These are phyloP conservation scores for Alternaria viburni DNA, from an alignment of 2,329 filamentous ascomycete species.

Conservation along the genomic window DNA sequence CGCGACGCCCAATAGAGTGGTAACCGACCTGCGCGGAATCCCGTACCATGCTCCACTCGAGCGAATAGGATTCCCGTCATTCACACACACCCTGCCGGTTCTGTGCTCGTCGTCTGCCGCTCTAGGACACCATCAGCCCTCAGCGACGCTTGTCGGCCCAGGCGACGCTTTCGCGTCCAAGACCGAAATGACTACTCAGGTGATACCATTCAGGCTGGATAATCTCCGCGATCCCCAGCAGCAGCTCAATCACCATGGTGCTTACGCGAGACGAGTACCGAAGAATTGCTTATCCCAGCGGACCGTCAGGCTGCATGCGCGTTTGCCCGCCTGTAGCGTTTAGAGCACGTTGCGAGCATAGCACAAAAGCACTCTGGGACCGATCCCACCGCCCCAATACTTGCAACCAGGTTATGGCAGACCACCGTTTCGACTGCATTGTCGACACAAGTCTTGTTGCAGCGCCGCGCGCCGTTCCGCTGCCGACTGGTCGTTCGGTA, in stretches of 20 bases:
- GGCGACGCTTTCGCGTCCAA: constrained; percentile 18
- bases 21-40: constrained; percentile 9
- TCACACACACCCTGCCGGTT: constrained; percentile 6
- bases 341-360: constrained; percentile 6
- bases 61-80: constrained; percentile 11
- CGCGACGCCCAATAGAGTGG: constrained; percentile 12
- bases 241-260: constrained; percentile 17
- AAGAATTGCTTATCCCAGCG: constrained; percentile 16
- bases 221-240: constrained; percentile 24
- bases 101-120: constrained; percentile 14
- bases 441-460: constrained; percentile 18
- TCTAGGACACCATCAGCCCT: constrained; percentile 9
- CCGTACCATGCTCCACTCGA: constrained; percentile 12
- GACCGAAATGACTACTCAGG: constrained; percentile 19
- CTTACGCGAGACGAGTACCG: constrained; percentile 29
- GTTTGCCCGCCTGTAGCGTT: constrained; percentile 15
- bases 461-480: constrained; percentile 33
- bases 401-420: constrained; percentile 5
- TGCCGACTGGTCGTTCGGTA: constrained; percentile 15
- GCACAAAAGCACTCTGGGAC: background rate
- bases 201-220: constrained; percentile 9
- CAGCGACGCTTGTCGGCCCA: constrained; percentile 16
- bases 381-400: constrained; percentile 5
- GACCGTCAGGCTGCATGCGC: constrained; percentile 20
- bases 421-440: constrained; percentile 23